These are phyloP conservation scores for Posidonia australis DNA, from an alignment of 106 monocot genomes.

Conservation along the genomic window DNA sequence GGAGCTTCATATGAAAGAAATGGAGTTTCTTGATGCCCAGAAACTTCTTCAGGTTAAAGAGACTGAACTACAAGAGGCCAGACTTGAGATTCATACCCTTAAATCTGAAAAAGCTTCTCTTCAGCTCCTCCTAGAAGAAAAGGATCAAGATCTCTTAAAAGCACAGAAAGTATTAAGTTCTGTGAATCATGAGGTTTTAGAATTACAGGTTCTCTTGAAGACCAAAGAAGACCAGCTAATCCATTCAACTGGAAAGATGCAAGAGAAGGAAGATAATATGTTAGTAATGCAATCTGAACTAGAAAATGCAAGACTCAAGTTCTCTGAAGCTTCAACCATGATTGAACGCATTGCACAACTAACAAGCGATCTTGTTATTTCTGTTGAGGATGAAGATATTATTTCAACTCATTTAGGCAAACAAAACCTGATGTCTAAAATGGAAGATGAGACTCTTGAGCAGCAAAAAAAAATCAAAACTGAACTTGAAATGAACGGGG, in stretches of 20 bases:
- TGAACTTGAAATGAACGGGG: conserved; percentile 21
- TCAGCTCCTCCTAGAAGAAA: conserved; percentile 28
- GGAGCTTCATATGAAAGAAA: conserved; percentile 29
- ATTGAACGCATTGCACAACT: conserved; percentile 30
- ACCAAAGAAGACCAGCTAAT: conserved; percentile 40
- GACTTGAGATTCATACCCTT: conserved; percentile 32
- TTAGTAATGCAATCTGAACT: conserved; percentile 26
- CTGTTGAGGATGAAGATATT: conserved; percentile 11
- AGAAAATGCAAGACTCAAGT: conserved; percentile 20
- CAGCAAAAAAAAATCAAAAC: conserved; percentile 17
- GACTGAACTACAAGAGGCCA: conserved; percentile 36
- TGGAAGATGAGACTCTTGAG: not conserved
- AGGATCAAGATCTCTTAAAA: conserved; percentile 25
- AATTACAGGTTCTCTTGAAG: conserved; percentile 18
- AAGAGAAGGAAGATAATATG: conserved; percentile 33
- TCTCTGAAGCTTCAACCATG: conserved; percentile 24
- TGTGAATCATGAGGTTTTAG: conserved; percentile 23
- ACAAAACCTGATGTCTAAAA: not conserved
- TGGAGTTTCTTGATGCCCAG: conserved; percentile 16
- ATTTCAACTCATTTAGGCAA: not conserved
- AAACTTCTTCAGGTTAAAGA: conserved; percentile 37
- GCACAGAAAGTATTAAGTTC: conserved; percentile 22
- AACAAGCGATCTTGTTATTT: conserved; percentile 25
- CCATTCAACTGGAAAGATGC: conserved; percentile 20
- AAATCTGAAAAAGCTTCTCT: conserved; percentile 29